phyloP scores from a whole-genome alignment of 2,329 filamentous ascomycete species.

The Colletotrichum euphorbiae region DNA sequence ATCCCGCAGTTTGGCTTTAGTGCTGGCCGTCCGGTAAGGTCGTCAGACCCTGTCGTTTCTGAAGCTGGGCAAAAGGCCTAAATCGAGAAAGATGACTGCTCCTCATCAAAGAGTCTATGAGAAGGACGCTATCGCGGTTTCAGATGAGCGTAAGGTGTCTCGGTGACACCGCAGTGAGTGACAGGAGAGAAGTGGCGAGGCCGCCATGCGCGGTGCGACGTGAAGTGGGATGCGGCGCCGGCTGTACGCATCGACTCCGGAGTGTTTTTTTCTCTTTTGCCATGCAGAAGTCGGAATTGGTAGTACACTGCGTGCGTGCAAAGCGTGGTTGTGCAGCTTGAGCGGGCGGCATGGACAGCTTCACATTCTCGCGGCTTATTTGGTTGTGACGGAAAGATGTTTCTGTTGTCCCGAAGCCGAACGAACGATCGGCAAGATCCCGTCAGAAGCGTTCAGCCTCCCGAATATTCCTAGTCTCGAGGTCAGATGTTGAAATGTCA shows the following conservation, averaged over 20 bases:
- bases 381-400: background rate
- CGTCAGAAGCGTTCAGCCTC: background rate
- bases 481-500: too few relatives aligned
- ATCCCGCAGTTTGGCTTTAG: constrained; percentile 7
- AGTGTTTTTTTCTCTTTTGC: constrained; percentile 45
- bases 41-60: constrained; percentile 3
- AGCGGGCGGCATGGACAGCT: constrained; percentile 21
- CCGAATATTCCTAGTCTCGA: background rate
- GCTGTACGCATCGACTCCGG: constrained; percentile 53
- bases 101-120: constrained; percentile 22
- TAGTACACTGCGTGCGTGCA: constrained; percentile 50
- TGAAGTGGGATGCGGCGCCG: constrained; percentile 43
- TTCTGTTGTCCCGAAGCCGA: background rate
- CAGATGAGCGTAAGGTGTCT: constrained; percentile 48
- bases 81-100: background rate
- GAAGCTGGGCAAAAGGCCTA: constrained; percentile 30
- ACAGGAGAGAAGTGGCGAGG: constrained; percentile 45
- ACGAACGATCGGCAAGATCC: constrained; percentile 4
- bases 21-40: background rate
- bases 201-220: constrained; percentile 42
- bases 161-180: constrained; percentile 49
- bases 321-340: constrained; percentile 39
- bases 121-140: constrained; percentile 44
- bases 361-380: constrained; percentile 17
- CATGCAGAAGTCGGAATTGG: constrained; percentile 45